Conservation (phyloP, 139 green algal genomes). For the Yamagishiella unicocca region DNA sequence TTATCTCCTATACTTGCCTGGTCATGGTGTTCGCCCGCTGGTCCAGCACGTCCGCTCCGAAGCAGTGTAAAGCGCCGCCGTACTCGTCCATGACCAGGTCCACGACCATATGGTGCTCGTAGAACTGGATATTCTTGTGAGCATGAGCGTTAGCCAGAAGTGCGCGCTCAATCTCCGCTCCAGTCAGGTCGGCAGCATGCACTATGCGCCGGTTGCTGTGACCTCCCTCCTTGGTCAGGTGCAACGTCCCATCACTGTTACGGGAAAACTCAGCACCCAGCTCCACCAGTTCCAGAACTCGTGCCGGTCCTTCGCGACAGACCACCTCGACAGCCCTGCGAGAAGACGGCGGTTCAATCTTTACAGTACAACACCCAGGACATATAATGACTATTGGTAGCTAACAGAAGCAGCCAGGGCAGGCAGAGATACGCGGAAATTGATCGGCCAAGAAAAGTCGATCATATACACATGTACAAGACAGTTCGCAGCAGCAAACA, state of each 20-base stretch:
- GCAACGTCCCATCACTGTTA: constrained; percentile 83
- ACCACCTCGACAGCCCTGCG: constrained; percentile 92
- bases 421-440: too few species aligned
- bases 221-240: constrained; percentile 96
- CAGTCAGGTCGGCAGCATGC: constrained; percentile 94
- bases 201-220: constrained; percentile 95
- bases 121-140: constrained; percentile 85
- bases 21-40: constrained; percentile 62
- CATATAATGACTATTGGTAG: too few species aligned
- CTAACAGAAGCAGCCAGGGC: too few species aligned
- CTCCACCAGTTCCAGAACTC: constrained; percentile 91
- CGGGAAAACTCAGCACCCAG: constrained; percentile 92
- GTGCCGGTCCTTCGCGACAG: constrained; percentile 89
- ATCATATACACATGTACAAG: too few species aligned
- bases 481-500: neutral
- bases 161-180: constrained; percentile 94
- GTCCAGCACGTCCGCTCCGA: constrained; percentile 90
- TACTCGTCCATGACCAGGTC: constrained; percentile 79
- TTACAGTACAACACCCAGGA: too few species aligned
- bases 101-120: constrained; percentile 61
- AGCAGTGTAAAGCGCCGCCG: constrained; percentile 73
- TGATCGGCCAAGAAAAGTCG: too few species aligned
- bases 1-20: constrained; percentile 48
- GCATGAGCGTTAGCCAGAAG: constrained; percentile 77
- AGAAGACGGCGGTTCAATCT: too few species aligned